Base-by-base conservation (phyloP, 1,139 yeast species). In the Yamadazyma conglobata region DNA sequence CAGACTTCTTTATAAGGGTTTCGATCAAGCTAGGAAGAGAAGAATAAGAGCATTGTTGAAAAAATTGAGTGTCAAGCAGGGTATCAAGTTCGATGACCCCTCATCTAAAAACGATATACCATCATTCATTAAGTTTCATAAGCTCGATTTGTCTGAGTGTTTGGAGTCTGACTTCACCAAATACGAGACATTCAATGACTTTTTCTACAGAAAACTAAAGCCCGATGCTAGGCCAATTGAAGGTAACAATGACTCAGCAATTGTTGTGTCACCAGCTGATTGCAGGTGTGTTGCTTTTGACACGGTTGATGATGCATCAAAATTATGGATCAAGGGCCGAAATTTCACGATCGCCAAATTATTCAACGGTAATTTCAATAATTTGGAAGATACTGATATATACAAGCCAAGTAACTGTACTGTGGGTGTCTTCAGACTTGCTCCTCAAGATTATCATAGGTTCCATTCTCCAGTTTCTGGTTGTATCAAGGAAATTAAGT, bases 401-500 rank as follows among this genome's bases (percentile, higher is more conserved):
- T 54, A 43, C 35, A 52, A 52, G 28, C 49, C 64, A 2, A 57
- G 52, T 3, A 44, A 73, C 21, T 79, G 89, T 27, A 63, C 86
- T 0, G 56, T 89, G 31, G 91, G 85, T 0, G 75, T 89, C 4
- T 89, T 89, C 56, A 63, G 98, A 37, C 61, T 91, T 28, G 97
- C 98, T 0, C 98, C 98, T 1, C 98, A 91, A 54, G 98, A 91
- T 53, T 91, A 91, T 50, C 98, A 91, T 54, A 64, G 98, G 25
- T 89, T 91, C 58, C 98, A 91, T 53, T 71, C 79, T 10, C 96
- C 97, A 0, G 89, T 89, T 2, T 73, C 73, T 37, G 97, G 96
- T 2, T 53, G 52, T 0, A 58, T 91, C 24, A 84, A 83, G 1
- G 64, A 73, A 35, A 80, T 93, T 17, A 69, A 69, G 34, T 69